Conservation (phyloP, 768 basidiomycete genomes). For the Cyclocybe aegerita region DNA sequence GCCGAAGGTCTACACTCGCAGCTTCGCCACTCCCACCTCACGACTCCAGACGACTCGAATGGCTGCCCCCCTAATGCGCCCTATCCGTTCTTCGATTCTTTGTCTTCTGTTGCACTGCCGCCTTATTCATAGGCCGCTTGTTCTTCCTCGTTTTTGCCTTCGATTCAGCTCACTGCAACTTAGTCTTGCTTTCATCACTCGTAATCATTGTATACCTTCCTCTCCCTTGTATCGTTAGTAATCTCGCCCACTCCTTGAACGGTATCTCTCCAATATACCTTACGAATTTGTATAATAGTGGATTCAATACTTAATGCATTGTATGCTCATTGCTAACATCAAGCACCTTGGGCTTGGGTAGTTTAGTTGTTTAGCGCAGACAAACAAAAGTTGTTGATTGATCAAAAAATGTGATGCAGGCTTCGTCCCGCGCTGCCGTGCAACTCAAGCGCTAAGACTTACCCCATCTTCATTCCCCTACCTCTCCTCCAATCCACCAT, state of each 20-base stretch:
- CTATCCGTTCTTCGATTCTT: not conserved
- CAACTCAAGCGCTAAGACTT: slow-evolving; percentile 7
- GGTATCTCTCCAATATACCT: slow-evolving; percentile 1
- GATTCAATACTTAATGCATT: not conserved
- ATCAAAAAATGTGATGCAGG: slow-evolving; percentile 17
- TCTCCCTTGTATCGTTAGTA: slow-evolving; percentile 10
- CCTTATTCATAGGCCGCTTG: not conserved
- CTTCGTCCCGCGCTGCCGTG: slow-evolving; percentile 1
- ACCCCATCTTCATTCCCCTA: not conserved
- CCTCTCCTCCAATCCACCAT: not conserved
- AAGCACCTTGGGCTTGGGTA: slow-evolving; percentile 1
- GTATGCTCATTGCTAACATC: not conserved
- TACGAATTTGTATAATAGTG: slow-evolving; percentile 9
- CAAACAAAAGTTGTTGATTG: slow-evolving; percentile 17
- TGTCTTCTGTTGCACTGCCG: not conserved
- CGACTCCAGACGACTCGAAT: too few species aligned
- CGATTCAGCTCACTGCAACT: not conserved
- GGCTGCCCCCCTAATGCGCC: not conserved
- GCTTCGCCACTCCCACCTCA: not conserved
- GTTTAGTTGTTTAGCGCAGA: not conserved
- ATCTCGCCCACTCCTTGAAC: slow-evolving; percentile 2
- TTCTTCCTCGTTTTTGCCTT: not conserved
- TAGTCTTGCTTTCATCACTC: not conserved
- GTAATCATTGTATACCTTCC: slow-evolving; percentile 3
- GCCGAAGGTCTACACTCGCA: not conserved